A percentile compares a stretch with the other conserved stretches of the same genome.
phyloP scores from a whole-genome alignment of 2,329 filamentous ascomycete genomes.

The Alternaria dauci region DNA sequence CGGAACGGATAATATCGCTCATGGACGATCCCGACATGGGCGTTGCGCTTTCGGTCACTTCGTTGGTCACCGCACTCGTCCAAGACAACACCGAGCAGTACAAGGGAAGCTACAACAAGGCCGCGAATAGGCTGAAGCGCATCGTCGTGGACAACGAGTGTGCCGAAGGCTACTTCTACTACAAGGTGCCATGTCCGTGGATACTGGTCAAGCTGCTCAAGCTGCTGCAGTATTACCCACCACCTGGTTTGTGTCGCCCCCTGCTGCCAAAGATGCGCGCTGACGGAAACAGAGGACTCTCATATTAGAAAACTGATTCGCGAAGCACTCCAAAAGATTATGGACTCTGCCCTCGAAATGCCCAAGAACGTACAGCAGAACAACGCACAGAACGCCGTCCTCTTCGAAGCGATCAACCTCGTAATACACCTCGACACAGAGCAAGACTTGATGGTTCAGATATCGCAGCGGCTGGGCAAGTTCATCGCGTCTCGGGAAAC shows the following conservation, averaged over 20 bases:
- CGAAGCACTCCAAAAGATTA: constrained; percentile 87
- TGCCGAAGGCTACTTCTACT: constrained; percentile 92
- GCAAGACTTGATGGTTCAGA: constrained; percentile 92
- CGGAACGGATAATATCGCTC: constrained; percentile 95
- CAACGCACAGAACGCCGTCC: constrained; percentile 95
- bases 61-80: constrained; percentile 89
- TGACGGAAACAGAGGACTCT: constrained; percentile 74
- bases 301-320: constrained; percentile 92
- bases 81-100: constrained; percentile 96
- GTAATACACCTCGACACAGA: constrained; percentile 98
- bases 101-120: constrained; percentile 92
- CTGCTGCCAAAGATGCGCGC: constrained; percentile 17
- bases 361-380: constrained; percentile 99
- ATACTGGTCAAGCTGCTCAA: constrained; percentile 94
- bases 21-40: constrained; percentile 97
- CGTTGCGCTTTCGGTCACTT: constrained; percentile 93
- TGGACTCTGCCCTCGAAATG: constrained; percentile 89
- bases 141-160: constrained; percentile 92
- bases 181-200: constrained; percentile 99
- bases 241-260: constrained; percentile 70
- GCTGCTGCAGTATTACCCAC: constrained; percentile 93
- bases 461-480: constrained; percentile 86
- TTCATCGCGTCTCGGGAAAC: constrained; percentile 98
- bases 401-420: constrained; percentile 98
- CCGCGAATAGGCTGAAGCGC: constrained; percentile 85